Conservation (phyloP, 192 early-diverging fungal genomes). For the Kickxella alabastrina region DNA sequence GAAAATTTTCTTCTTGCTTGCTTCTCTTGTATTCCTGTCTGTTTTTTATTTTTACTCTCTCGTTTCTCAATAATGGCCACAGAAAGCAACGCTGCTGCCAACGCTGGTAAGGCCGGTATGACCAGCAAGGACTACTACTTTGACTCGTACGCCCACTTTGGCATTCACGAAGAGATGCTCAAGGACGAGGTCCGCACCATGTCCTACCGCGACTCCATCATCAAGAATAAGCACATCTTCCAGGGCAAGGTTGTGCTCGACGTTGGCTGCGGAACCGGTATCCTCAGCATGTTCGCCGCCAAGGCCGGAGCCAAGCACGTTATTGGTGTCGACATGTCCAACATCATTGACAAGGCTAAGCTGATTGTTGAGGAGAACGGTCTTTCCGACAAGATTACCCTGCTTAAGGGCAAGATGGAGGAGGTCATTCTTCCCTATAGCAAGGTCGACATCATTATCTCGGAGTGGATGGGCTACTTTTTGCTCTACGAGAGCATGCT, state of each 20-base stretch:
- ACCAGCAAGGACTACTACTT: slow-evolving; percentile 89
- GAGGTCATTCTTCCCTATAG: slow-evolving; percentile 89
- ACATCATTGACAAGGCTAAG: slow-evolving; percentile 95
- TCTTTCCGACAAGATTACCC: slow-evolving; percentile 78
- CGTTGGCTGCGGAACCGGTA: slow-evolving; percentile 99
- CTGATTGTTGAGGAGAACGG: slow-evolving; percentile 94
- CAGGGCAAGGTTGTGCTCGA: slow-evolving; percentile 96
- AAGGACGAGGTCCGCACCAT: slow-evolving; percentile 96
- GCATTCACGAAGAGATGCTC: slow-evolving; percentile 94
- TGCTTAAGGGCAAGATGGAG: slow-evolving; percentile 97
- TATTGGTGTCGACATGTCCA: slow-evolving; percentile 95
- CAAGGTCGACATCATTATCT: slow-evolving; percentile 98
- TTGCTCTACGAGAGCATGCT: slow-evolving; percentile 99
- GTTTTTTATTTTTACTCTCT: not conserved
- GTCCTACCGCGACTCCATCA: slow-evolving; percentile 90
- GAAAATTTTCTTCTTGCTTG: too few relatives aligned
- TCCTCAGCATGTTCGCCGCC: slow-evolving; percentile 99
- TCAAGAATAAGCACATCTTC: slow-evolving; percentile 95
- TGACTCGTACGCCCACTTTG: slow-evolving; percentile 97
- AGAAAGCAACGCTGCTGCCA: slow-evolving; percentile 7
- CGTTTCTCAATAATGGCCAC: slow-evolving; percentile 16
- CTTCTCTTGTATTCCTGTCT: too few relatives aligned
- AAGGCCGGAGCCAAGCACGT: slow-evolving; percentile 94
- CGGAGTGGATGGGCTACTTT: slow-evolving; percentile 99
- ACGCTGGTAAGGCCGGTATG: slow-evolving; percentile 13